Evolutionary conservation across 2,329 filamentous ascomycete genomes (phyloP).

Genomic region (Pseudogymnoascus sp.): DNA sequence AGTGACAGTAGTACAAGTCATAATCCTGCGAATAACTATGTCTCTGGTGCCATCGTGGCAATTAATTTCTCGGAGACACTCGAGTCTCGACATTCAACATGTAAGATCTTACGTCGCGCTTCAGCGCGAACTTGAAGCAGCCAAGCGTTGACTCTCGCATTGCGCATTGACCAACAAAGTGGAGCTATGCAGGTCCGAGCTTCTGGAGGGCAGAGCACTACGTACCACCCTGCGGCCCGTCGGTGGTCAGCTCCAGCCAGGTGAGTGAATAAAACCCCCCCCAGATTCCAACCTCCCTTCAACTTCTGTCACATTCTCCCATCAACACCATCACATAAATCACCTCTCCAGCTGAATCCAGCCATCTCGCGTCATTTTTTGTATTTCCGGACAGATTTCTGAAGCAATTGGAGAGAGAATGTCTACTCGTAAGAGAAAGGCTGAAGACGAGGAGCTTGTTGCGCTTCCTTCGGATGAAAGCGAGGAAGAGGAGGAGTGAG

Average conservation of each 20-base stretch:
- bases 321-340: conserved; percentile 8
- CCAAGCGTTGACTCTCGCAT: conserved; percentile 1
- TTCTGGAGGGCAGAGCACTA: neutral
- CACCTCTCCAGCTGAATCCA: neutral
- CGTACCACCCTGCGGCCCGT: neutral
- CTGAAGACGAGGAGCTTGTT: conserved; percentile 24
- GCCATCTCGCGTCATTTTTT: neutral
- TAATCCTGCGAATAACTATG: neutral
- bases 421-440: conserved; percentile 19
- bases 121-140: neutral
- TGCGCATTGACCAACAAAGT: conserved; percentile 4
- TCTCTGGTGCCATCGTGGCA: neutral
- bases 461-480: conserved; percentile 23
- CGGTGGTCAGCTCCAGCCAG: conserved; percentile 6
- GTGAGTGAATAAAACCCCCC: neutral
- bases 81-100: neutral
- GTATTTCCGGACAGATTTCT: neutral
- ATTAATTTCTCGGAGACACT: conserved; percentile 2
- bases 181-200: conserved; percentile 7
- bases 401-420: neutral
- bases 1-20: neutral
- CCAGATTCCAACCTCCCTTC: neutral
- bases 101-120: neutral
- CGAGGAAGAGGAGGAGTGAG: conserved; percentile 26
- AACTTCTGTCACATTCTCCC: conserved; percentile 2